These are phyloP conservation scores for Cryptococcus floricola DNA, from an alignment of 1,284 basidiomycete genomes.

Conservation along the genomic window DNA sequence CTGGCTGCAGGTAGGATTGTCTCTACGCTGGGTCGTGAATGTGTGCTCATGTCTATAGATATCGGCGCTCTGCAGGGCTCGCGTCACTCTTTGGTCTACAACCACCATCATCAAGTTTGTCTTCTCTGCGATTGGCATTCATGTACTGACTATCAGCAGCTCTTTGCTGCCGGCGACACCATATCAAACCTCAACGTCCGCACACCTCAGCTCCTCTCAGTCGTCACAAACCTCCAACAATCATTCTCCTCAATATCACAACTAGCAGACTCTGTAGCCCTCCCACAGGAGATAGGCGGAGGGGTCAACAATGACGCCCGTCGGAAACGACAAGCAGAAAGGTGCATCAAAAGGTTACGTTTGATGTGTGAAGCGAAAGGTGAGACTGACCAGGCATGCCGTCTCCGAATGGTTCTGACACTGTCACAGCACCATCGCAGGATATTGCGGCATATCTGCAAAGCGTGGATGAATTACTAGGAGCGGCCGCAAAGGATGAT, in stretches of 20 bases:
- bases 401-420: neutral
- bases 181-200: conserved; percentile 45
- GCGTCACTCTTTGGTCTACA: conserved; percentile 47
- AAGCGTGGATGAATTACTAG: too few species aligned
- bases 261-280: conserved; percentile 39
- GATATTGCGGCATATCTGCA: too few species aligned
- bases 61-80: conserved; percentile 43
- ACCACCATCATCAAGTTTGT: conserved; percentile 48
- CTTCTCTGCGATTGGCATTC: neutral
- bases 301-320: neutral
- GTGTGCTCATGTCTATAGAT: conserved; percentile 21
- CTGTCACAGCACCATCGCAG: neutral
- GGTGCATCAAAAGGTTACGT: conserved; percentile 20
- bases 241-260: conserved; percentile 46
- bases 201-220: conserved; percentile 46
- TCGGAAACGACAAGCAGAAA: neutral
- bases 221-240: conserved; percentile 45
- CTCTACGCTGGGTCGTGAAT: neutral
- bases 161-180: conserved; percentile 47
- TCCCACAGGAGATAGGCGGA: conserved; percentile 6
- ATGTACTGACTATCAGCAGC: conserved; percentile 14
- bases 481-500: neutral
- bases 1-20: conserved; percentile 33
- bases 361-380: conserved; percentile 36
- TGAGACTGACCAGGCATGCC: conserved; percentile 6